These are phyloP conservation scores for Xylaria sp. DNA, from an alignment of 2,329 filamentous ascomycete species.

Conservation along the genomic window DNA sequence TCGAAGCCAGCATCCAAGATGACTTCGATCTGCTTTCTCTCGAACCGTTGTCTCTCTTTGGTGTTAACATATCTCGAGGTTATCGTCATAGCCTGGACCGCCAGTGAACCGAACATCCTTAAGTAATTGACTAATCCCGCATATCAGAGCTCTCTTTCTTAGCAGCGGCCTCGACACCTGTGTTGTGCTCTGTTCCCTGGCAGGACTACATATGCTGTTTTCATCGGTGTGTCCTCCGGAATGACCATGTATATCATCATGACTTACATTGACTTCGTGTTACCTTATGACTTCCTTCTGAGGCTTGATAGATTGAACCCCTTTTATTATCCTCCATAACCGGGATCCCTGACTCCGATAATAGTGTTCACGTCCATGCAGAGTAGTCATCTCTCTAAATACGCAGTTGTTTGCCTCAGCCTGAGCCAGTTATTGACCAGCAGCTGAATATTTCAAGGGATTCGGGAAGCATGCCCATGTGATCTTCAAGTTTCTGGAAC, in stretches of 20 bases:
- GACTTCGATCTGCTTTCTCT: not conserved
- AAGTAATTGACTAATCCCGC: not conserved
- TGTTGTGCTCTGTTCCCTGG: not conserved
- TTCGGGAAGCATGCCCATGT: too few species aligned
- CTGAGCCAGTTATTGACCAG: too few species aligned
- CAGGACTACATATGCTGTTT: not conserved
- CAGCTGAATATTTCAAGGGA: too few species aligned
- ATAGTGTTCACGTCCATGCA: too few species aligned
- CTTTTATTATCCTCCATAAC: not conserved
- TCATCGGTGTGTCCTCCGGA: not conserved
- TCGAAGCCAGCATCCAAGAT: not conserved
- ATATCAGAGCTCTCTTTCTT: not conserved
- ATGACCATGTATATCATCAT: not conserved
- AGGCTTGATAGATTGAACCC: not conserved
- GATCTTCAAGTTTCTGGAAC: too few species aligned
- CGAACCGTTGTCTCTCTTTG: not conserved
- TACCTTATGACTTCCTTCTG: not conserved
- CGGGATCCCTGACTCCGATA: not conserved
- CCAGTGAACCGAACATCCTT: too few species aligned
- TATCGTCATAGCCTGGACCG: not conserved
- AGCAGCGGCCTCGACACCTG: not conserved
- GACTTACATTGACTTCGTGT: not conserved
- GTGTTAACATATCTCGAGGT: not conserved
- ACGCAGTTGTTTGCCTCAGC: too few species aligned
- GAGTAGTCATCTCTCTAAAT: too few species aligned